Evolutionary conservation across 2,329 filamentous ascomycete species (phyloP).

Genomic region (Aspergillus sp.): DNA sequence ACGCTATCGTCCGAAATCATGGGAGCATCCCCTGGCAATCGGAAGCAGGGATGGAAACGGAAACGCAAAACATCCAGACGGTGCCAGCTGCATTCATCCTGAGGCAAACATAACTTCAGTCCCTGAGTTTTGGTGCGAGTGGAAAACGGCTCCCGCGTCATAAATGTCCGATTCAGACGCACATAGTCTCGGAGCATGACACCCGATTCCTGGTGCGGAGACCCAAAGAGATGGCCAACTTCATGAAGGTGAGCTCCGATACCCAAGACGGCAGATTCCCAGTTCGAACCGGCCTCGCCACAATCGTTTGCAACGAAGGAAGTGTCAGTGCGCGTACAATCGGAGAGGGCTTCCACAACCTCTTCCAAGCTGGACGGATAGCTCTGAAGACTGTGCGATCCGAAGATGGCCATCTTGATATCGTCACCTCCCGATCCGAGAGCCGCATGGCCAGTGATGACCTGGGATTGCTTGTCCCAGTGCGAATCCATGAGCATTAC

Average conservation of each 20-base stretch:
- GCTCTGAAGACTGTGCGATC: slow-evolving; percentile 84
- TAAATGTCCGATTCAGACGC: slow-evolving; percentile 74
- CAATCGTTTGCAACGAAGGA: slow-evolving; percentile 75
- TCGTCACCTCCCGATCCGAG: slow-evolving; percentile 68
- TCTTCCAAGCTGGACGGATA: slow-evolving; percentile 88
- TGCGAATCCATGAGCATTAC: slow-evolving; percentile 80
- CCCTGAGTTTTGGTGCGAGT: slow-evolving; percentile 81
- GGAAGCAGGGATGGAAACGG: slow-evolving; percentile 83
- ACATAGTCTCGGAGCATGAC: slow-evolving; percentile 89
- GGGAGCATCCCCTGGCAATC: slow-evolving; percentile 66
- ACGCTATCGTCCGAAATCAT: slow-evolving; percentile 64
- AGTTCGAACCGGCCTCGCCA: slow-evolving; percentile 79
- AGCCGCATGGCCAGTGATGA: slow-evolving; percentile 73
- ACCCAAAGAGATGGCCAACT: slow-evolving; percentile 82
- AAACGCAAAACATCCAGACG: slow-evolving; percentile 82
- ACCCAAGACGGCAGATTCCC: slow-evolving; percentile 91
- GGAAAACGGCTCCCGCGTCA: slow-evolving; percentile 73
- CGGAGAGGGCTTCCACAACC: slow-evolving; percentile 77
- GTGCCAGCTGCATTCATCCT: slow-evolving; percentile 89
- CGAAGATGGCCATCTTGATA: slow-evolving; percentile 79
- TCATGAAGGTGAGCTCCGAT: slow-evolving; percentile 92
- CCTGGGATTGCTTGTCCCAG: slow-evolving; percentile 68
- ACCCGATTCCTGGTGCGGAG: slow-evolving; percentile 81
- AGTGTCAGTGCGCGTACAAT: slow-evolving; percentile 84
- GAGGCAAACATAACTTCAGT: slow-evolving; percentile 60